phyloP scores from a whole-genome alignment of 768 basidiomycete species.

The Naganishia antarctica region DNA sequence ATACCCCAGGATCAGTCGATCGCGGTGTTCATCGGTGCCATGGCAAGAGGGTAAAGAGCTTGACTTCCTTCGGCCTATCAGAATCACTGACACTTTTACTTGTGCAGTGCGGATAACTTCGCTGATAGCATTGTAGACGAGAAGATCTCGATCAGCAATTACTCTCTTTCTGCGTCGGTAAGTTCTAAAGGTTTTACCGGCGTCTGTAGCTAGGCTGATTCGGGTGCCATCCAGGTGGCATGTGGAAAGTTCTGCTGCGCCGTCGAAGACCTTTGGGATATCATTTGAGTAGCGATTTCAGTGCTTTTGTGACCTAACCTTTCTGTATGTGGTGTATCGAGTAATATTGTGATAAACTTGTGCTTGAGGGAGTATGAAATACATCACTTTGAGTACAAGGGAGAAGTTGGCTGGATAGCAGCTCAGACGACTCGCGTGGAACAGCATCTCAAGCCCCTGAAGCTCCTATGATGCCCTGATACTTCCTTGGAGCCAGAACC shows the following conservation, averaged over 20 bases:
- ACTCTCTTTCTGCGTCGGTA: conserved; percentile 69
- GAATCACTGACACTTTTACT: conserved; percentile 30
- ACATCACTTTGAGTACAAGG: too few species aligned
- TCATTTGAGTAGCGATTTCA: conserved; percentile 55
- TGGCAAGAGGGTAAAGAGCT: conserved; percentile 69
- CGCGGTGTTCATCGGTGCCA: conserved; percentile 94
- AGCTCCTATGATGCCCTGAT: too few species aligned
- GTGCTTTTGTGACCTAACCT: background rate
- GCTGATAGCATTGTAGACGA: conserved; percentile 91
- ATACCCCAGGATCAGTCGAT: conserved; percentile 82
- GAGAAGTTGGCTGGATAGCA: too few species aligned
- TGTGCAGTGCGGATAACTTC: conserved; percentile 71
- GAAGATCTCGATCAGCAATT: conserved; percentile 94
- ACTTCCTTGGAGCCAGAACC: too few species aligned
- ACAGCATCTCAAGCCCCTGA: too few species aligned
- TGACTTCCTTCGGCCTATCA: background rate
- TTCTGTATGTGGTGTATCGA: background rate
- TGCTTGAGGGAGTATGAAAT: too few species aligned
- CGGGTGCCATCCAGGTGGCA: conserved; percentile 76
- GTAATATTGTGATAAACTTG: too few species aligned
- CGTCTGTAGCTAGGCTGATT: too few species aligned
- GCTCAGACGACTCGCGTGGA: too few species aligned
- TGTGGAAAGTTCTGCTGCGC: conserved; percentile 79
- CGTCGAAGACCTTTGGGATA: conserved; percentile 86
- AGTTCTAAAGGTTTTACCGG: too few species aligned